Evolutionary conservation across 768 basidiomycete genomes (phyloP), one percentile per base, ranked within the genome.

Genomic region (Trametes gibbosa): DNA sequence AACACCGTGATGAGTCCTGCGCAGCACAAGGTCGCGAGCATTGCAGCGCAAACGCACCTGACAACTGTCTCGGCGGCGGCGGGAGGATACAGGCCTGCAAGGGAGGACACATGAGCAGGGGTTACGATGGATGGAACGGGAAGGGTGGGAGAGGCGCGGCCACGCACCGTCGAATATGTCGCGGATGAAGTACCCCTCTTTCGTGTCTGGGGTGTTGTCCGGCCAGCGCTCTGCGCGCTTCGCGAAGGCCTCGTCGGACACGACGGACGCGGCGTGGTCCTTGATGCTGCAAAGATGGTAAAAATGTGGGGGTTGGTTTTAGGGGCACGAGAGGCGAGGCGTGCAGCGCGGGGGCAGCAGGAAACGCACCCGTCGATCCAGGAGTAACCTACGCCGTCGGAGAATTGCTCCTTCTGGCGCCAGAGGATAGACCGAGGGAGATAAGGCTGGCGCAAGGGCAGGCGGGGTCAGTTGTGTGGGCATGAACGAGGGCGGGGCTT

Each of bases 341-440:
- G 29, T 32, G 10, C 10, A 10, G 43, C 32, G 64, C 27, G 16
- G 49, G 24, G 23, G 13, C 40, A 17, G 45, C 13, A 27, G 35
- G 16, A 10, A 23, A 59, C 81, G 42, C 67, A 90, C 90, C 95
- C 93, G 68, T 98, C 95, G 69, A 98, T 98, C 95, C 96, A 98
- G 32, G 94, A 95, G 75, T 97, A 98, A 32, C 96, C 95, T 54
- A 97, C 95, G 53, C 97, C 97, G 68, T 99, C 97, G 1, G 95
- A 98, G 77, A 99, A 99, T 68, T 98, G 95, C 75, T 99, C 97
- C 73, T 99, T 99, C 73, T 99, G 97, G 56, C 97, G 83, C 97
- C 97, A 99, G 41, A 99, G 80, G 68, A 99, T 98, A 16, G 90
- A 92, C 56, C 81, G 81, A 13, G 97, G 97, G 51, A 99, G 85